A percentile compares a stretch with the other conserved stretches of the same genome.
These are phyloP conservation scores for Entophlyctis helioformis DNA, from an alignment of 192 early-diverging fungal species.

Conservation along the genomic window DNA sequence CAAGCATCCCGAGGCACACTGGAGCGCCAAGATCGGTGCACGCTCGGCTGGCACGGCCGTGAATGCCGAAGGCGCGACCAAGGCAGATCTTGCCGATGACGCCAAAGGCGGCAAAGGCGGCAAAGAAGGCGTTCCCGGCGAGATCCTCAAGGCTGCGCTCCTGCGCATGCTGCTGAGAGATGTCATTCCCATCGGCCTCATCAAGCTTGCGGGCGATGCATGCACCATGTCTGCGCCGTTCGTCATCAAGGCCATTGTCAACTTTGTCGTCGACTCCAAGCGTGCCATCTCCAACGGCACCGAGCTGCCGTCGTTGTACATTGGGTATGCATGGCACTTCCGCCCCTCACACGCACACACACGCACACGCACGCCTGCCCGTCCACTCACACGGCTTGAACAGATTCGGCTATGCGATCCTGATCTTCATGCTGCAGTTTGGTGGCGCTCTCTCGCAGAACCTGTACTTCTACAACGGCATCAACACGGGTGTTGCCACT, in stretches of 20 bases:
- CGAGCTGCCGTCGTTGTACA: constrained; percentile 9
- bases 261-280: too few relatives aligned
- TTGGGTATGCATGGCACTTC: constrained; percentile 8
- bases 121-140: too few relatives aligned
- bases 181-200: constrained; percentile 8
- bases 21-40: too few relatives aligned
- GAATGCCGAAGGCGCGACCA: too few relatives aligned
- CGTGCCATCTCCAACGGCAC: too few relatives aligned
- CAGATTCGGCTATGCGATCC: constrained; percentile 18
- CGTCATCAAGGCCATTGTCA: constrained; percentile 25
- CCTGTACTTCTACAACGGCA: constrained; percentile 27
- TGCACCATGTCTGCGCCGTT: constrained; percentile 25
- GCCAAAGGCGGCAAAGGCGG: too few relatives aligned
- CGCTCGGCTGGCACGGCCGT: too few relatives aligned
- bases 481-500: constrained; percentile 24
- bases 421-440: constrained; percentile 11
- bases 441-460: constrained; percentile 16
- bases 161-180: constrained; percentile 11
- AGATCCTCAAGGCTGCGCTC: constrained; percentile 2
- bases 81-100: too few relatives aligned
- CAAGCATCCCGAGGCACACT: too few relatives aligned
- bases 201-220: constrained; percentile 24
- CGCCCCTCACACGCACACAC: background rate
- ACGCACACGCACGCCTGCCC: background rate
- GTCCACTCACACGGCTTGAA: constrained; percentile 1